phyloP scores from a whole-genome alignment of 495 filamentous ascomycete species.

The Talaromyces adpressus region DNA sequence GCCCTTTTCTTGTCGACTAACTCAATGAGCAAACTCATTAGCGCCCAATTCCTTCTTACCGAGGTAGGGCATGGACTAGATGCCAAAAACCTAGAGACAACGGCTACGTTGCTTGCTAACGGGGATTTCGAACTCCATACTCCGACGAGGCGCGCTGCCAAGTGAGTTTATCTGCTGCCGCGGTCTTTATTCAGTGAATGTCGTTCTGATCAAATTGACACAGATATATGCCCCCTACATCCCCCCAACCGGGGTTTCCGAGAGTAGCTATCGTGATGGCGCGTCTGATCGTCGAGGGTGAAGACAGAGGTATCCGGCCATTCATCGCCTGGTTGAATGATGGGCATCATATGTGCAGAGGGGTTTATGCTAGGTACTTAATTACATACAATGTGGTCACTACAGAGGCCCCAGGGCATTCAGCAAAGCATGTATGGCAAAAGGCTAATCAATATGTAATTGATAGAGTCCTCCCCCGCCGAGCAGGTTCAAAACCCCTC shows the following conservation, averaged over 20 bases:
- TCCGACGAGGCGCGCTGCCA: conserved; percentile 18
- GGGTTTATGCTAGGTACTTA: conserved; percentile 15
- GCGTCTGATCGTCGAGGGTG: conserved; percentile 18
- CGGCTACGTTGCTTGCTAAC: conserved; percentile 21
- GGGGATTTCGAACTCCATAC: conserved; percentile 25
- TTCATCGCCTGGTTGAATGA: conserved; percentile 24
- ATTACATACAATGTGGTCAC: no score
- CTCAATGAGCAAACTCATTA: conserved; percentile 5
- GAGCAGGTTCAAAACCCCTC: conserved; percentile 18
- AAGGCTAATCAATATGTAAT: not conserved
- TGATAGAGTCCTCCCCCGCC: conserved; percentile 15
- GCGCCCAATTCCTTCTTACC: conserved; percentile 23
- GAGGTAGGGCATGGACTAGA: conserved; percentile 27
- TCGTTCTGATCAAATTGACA: not conserved
- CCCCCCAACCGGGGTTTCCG: conserved; percentile 17
- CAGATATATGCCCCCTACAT: conserved; percentile 29
- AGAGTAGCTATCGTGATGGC: conserved; percentile 23
- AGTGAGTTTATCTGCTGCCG: conserved; percentile 11
- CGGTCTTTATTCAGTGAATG: not conserved
- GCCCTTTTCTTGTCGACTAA: not conserved
- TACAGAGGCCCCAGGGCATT: not conserved
- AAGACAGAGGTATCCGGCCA: conserved; percentile 20
- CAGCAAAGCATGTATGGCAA: conserved; percentile 5
- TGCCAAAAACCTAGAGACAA: conserved; percentile 27
- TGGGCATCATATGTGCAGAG: conserved; percentile 17